Conservation (phyloP, 176 grass and related monocot genomes). For the Canna indica region DNA sequence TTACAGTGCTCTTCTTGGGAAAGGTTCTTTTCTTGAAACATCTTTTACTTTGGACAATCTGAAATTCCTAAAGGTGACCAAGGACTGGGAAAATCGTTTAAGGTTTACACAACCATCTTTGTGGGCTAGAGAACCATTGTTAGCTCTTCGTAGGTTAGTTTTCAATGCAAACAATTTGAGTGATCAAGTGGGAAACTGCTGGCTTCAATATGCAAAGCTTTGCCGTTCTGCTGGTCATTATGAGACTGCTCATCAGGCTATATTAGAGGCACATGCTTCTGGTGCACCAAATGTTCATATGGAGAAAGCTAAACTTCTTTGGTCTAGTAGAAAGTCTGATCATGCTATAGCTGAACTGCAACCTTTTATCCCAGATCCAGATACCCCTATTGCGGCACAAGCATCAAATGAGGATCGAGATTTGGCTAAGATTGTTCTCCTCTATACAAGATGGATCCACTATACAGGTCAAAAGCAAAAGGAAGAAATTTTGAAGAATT, state of each 20-base stretch:
- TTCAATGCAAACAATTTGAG: constrained; percentile 65
- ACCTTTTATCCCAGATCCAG: constrained; percentile 78
- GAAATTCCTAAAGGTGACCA: constrained; percentile 60
- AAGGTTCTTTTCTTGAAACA: constrained; percentile 70
- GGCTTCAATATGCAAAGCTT: constrained; percentile 94
- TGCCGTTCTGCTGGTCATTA: constrained; percentile 85
- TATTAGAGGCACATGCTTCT: constrained; percentile 87
- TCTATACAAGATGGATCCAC: constrained; percentile 99
- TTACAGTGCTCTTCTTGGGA: constrained; percentile 61
- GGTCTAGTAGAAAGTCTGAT: constrained; percentile 80
- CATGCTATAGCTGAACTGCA: constrained; percentile 92
- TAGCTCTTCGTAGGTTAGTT: constrained; percentile 84
- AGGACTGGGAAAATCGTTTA: constrained; percentile 88
- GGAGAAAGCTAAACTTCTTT: constrained; percentile 93
- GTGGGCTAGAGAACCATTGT: constrained; percentile 86
- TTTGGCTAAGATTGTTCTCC: constrained; percentile 83
- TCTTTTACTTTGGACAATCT: constrained; percentile 50
- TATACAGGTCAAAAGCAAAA: constrained; percentile 88
- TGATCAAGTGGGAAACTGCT: constrained; percentile 76
- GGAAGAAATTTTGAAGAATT: constrained; percentile 61
- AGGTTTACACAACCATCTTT: constrained; percentile 85
- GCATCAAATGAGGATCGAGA: constrained; percentile 70
- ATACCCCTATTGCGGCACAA: constrained; percentile 44
- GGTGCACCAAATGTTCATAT: constrained; percentile 74
- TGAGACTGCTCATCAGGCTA: constrained; percentile 80